Evolutionary conservation across 441 rosid species (phyloP), one percentile per base, ranked within the genome.

Genomic region (Aleurites moluccanus): DNA sequence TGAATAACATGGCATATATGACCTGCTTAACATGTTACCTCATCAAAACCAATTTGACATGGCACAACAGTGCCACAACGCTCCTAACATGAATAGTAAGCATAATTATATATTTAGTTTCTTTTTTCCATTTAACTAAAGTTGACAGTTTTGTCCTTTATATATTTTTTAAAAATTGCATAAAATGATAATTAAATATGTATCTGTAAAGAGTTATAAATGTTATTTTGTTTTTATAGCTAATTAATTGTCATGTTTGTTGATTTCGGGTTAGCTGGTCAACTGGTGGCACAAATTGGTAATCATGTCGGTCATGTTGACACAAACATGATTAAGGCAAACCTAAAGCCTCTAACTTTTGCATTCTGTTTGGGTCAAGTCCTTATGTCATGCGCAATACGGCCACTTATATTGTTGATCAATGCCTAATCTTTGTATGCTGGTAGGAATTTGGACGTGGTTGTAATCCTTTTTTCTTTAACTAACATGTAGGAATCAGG

Each of bases 401-500:
- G 6, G 40, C 40, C 8, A 38, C 7, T 38, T 1, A 0, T 38
- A 38, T 38, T 2, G 40, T 38, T 38, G 40, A 38, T 38, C 1
- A 6, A 38, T 38, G 40, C 40, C 40, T 38, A 38, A 38, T 38
- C 40, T 38, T 38, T 52, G 21, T 1, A 33, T 25, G 50, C 35
- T 27, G 57, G 66, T 30, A 42, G 47, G 42, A 64, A 35, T 70
- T 45, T 35, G n/a, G 70, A 30, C 30, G 14, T 20, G 59, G 42
- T 69, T 68, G 60, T 64, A 16, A 62, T 35, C 14, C 64, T 70
- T 78, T 67, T 77, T 63, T 71, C 59, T 79, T 74, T 75, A 77
- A 52, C 20, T 52, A 52, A 45, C 76, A 38, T 82, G 72, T 74
- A 93, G 97, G 98, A 93, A 72, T 90, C 97, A 27, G 97, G 97